These are phyloP conservation scores for Camelina sativa DNA, from an alignment of 345 rosid genomes.

Conservation along the genomic window DNA sequence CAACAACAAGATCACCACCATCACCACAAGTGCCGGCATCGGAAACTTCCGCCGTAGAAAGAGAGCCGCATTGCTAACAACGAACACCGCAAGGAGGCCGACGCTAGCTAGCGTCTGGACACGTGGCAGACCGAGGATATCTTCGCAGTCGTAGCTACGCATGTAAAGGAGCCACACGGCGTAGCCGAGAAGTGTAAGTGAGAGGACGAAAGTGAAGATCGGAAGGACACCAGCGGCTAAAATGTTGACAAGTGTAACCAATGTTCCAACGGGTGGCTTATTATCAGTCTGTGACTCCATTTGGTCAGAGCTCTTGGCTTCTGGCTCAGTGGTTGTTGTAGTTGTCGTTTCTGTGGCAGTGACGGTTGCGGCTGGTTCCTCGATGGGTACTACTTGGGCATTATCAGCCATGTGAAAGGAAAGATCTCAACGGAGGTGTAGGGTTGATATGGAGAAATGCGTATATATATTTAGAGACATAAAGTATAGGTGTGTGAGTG, in stretches of 20 bases:
- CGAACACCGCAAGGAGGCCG: conserved; percentile 56
- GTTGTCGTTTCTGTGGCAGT: conserved; percentile 11
- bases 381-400: conserved; percentile 36
- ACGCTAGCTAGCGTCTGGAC: conserved; percentile 55
- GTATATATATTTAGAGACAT: conserved; percentile 14
- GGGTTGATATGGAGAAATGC: conserved; percentile 5
- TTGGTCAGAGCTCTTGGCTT: conserved; percentile 33
- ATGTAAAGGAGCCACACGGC: conserved; percentile 69
- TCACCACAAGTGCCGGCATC: conserved; percentile 55
- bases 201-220: conserved; percentile 54
- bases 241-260: conserved; percentile 28
- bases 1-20: conserved; percentile 56
- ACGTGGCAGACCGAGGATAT: conserved; percentile 59
- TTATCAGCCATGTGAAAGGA: conserved; percentile 45
- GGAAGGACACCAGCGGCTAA: conserved; percentile 50
- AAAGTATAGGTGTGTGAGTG: conserved; percentile 21
- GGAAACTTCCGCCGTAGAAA: conserved; percentile 53
- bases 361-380: conserved; percentile 27
- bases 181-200: conserved; percentile 67
- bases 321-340: conserved; percentile 22
- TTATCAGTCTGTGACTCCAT: conserved; percentile 42
- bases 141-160: conserved; percentile 77
- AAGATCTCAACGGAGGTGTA: conserved; percentile 28
- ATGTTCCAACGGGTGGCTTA: conserved; percentile 35
- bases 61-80: conserved; percentile 49